A percentile compares a stretch with the other conserved stretches of the same genome.
These are phyloP conservation scores for Nissolia schottii DNA, from an alignment of 306 rosid genomes.

Conservation along the genomic window DNA sequence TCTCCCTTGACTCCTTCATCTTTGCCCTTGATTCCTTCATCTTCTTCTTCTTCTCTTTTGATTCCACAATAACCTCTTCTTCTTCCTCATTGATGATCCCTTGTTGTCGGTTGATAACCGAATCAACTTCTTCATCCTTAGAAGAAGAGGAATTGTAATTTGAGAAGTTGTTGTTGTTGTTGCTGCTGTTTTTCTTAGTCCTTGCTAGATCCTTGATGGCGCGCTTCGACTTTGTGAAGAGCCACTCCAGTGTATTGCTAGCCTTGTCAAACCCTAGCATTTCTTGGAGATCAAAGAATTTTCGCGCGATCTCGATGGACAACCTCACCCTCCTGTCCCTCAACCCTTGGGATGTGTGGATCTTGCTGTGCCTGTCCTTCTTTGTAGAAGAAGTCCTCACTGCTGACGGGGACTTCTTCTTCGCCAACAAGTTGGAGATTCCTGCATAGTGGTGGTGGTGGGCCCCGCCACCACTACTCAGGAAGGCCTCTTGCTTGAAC, in stretches of 20 bases:
- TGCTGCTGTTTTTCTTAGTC: constrained; percentile 15
- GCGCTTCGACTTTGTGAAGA: constrained; percentile 53
- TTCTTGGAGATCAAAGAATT: constrained; percentile 96
- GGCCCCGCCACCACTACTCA: background rate
- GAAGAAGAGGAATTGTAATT: constrained; percentile 33
- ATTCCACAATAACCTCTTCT: no score
- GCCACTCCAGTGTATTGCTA: constrained; percentile 88
- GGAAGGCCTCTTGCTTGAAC: constrained; percentile 24
- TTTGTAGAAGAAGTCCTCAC: no score
- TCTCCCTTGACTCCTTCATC: constrained; percentile 50
- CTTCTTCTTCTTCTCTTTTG: constrained; percentile 5
- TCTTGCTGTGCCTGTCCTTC: constrained; percentile 90
- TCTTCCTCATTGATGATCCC: no score
- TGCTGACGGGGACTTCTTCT: constrained; percentile 38
- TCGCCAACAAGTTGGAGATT: constrained; percentile 14
- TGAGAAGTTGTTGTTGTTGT: background rate
- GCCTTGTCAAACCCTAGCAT: constrained; percentile 91
- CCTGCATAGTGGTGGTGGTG: background rate
- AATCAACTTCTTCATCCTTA: constrained; percentile 21
- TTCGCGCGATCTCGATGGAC: constrained; percentile 65
- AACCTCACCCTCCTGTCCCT: constrained; percentile 81
- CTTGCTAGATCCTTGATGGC: constrained; percentile 47
- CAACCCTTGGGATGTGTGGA: constrained; percentile 76
- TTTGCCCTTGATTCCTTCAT: constrained; percentile 13
- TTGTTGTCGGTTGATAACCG: background rate